A percentile compares a stretch with the other conserved stretches of the same genome.
These are phyloP conservation scores for Heritiera fomes DNA, from an alignment of 345 rosid species.

Conservation along the genomic window DNA sequence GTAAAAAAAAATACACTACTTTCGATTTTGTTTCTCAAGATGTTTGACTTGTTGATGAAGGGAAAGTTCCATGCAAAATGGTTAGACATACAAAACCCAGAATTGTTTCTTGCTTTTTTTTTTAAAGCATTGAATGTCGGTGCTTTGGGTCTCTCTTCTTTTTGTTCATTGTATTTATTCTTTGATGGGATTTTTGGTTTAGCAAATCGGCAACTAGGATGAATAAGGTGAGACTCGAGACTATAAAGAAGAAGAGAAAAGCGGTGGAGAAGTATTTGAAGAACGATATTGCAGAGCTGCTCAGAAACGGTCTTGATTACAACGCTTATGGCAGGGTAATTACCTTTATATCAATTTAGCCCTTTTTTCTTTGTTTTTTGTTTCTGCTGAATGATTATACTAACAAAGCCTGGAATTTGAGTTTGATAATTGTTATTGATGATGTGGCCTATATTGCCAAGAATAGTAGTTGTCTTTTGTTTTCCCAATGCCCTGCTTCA, in stretches of 20 bases:
- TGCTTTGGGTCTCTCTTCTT: not conserved
- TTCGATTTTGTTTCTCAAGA: conserved; percentile 15
- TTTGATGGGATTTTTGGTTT: conserved; percentile 18
- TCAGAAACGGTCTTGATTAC: conserved; percentile 54
- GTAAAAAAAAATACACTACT: not conserved
- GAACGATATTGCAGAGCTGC: conserved; percentile 84
- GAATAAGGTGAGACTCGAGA: conserved; percentile 61
- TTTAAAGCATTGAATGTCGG: not conserved
- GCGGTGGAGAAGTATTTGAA: conserved; percentile 61
- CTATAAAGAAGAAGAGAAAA: conserved; percentile 68
- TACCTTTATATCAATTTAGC: not conserved
- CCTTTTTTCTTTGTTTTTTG: not conserved
- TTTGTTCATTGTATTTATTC: not conserved
- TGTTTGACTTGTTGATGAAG: conserved; percentile 36
- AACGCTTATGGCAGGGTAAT: conserved; percentile 84
- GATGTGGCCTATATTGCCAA: not conserved
- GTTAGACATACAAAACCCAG: conserved; percentile 28
- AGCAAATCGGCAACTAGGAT: conserved; percentile 66
- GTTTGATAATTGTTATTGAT: not conserved
- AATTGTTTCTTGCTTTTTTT: conserved; percentile 1
- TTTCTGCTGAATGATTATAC: not conserved
- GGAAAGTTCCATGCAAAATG: conserved; percentile 42
- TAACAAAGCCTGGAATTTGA: not conserved
- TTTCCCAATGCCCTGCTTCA: conserved; percentile 6
- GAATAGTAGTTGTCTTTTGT: not conserved